Conservation (phyloP, 1,284 basidiomycete species). For the Sporisorium scitamineum region DNA sequence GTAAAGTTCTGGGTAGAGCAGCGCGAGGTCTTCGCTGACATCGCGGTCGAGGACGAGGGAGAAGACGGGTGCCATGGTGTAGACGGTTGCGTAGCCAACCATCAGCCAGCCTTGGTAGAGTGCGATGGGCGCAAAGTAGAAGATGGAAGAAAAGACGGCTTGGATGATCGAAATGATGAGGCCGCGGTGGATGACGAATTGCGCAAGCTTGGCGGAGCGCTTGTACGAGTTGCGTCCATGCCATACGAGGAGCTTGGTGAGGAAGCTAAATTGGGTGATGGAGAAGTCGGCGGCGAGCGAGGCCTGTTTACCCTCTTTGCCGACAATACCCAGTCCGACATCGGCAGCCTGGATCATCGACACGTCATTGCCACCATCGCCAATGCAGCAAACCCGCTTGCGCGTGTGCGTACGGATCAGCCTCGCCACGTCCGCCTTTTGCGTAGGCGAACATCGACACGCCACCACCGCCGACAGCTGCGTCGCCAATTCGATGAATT, state of each 20-base stretch:
- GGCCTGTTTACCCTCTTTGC: constrained; percentile 98
- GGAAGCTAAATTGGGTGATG: constrained; percentile 92
- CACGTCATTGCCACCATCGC: constrained; percentile 93
- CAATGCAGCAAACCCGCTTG: constrained; percentile 97
- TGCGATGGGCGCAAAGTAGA: constrained; percentile 98
- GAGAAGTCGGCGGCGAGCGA: constrained; percentile 98
- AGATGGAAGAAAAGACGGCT: constrained; percentile 91
- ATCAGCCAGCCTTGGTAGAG: constrained; percentile 98
- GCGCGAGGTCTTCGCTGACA: constrained; percentile 92
- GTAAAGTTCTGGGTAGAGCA: constrained; percentile 97
- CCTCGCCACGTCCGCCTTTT: constrained; percentile 96
- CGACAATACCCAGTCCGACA: constrained; percentile 95
- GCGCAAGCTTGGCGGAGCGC: constrained; percentile 94
- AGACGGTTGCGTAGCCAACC: constrained; percentile 96
- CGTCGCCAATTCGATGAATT: constrained; percentile 95
- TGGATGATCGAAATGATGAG: constrained; percentile 95
- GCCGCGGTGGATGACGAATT: constrained; percentile 95
- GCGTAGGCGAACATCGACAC: constrained; percentile 97
- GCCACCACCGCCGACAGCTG: constrained; percentile 96
- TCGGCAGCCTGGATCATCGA: constrained; percentile 96
- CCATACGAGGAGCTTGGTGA: constrained; percentile 96
- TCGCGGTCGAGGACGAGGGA: constrained; percentile 95
- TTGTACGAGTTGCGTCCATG: constrained; percentile 98
- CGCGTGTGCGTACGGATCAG: constrained; percentile 89
- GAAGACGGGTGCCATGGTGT: constrained; percentile 99